Percentiles rank a stretch among this genome's conserved stretches.
Conservation (phyloP, 129 eudicot genomes). For the Smallanthus sonchifolius region DNA sequence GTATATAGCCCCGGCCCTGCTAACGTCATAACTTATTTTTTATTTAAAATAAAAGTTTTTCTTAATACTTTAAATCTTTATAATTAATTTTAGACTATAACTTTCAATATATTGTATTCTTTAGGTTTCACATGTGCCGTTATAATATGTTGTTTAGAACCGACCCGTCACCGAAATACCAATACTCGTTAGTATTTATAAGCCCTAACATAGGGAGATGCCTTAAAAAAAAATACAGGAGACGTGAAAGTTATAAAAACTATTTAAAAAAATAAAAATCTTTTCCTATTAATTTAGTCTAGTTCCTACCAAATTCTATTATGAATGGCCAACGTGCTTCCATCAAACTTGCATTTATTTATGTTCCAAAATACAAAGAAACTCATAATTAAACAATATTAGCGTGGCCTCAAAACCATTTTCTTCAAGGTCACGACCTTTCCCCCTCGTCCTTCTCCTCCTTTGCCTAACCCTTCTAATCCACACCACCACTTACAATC, state of each 20-base stretch:
- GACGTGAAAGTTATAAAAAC: neutral
- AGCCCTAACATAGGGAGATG: no score
- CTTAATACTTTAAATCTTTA: no score
- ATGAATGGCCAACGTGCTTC: conserved; percentile 32
- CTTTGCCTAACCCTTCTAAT: conserved; percentile 31
- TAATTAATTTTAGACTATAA: no score
- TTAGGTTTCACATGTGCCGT: no score
- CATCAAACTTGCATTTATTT: conserved; percentile 26
- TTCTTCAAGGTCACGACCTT: conserved; percentile 26
- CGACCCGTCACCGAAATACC: no score
- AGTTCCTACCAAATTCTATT: conserved; percentile 17
- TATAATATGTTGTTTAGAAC: no score
- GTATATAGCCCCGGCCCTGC: no score
- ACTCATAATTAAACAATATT: neutral
- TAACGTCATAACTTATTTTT: no score
- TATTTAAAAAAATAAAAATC: neutral
- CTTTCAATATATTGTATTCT: no score
- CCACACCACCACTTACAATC: conserved; percentile 27
- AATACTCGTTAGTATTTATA: no score
- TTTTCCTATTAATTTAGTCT: neutral
- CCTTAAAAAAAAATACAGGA: neutral
- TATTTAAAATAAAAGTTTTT: no score
- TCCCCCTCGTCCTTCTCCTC: conserved; percentile 23
- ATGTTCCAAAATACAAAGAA: neutral
- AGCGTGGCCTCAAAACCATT: conserved; percentile 36